These are phyloP conservation scores for Tritrichomonas musculus DNA, from an alignment of 208 protist genomes.

Conservation along the genomic window DNA sequence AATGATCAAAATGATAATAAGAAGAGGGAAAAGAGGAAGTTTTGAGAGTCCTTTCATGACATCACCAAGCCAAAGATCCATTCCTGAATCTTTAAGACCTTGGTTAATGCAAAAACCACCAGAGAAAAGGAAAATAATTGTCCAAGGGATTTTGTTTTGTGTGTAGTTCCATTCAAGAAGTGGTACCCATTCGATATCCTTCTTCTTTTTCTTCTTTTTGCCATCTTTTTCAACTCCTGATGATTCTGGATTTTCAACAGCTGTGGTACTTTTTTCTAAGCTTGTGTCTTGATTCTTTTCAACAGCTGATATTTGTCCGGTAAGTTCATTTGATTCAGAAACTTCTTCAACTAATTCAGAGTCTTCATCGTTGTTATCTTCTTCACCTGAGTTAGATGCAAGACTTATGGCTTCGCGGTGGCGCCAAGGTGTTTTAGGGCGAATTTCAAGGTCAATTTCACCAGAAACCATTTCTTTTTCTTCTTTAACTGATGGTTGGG, in stretches of 20 bases:
- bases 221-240: not conserved
- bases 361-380: too few relatives aligned
- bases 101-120: constrained; percentile 45
- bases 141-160: constrained; percentile 40
- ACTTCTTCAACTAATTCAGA: too few relatives aligned
- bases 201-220: too few relatives aligned
- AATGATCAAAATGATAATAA: not conserved
- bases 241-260: not conserved
- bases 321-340: too few relatives aligned
- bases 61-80: not conserved
- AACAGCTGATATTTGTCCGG: too few relatives aligned
- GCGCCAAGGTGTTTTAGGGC: too few relatives aligned
- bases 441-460: not conserved
- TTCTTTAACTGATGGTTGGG: not conserved
- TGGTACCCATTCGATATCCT: not conserved
- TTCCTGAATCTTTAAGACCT: constrained; percentile 34
- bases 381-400: too few relatives aligned
- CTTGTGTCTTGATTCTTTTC: too few relatives aligned
- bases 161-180: constrained; percentile 1
- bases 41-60: not conserved
- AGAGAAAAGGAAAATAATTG: constrained; percentile 41
- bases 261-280: not conserved
- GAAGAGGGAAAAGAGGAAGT: not conserved
- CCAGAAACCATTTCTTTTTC: not conserved
- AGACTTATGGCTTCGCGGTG: too few relatives aligned